Evolutionary conservation across 352 stramenopile species (phyloP).

Genomic region (Albugo candida): DNA sequence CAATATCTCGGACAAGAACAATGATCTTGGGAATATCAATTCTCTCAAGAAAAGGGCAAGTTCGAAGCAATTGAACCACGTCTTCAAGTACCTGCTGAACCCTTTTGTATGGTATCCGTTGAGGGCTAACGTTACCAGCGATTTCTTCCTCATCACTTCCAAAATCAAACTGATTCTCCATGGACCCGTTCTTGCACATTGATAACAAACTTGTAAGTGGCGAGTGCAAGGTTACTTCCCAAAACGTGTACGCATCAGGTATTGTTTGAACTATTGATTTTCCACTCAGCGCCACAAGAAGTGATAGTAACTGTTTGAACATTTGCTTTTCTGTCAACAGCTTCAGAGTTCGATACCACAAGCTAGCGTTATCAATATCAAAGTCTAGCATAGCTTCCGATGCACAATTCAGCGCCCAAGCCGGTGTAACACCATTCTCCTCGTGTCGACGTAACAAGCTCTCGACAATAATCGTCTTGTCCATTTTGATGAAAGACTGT

Average conservation of each 20-base stretch:
- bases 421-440: not conserved
- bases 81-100: conserved; percentile 9
- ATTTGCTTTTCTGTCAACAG: conserved; percentile 26
- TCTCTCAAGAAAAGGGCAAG: conserved; percentile 34
- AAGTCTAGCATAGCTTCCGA: conserved; percentile 34
- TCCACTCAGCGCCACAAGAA: conserved; percentile 17
- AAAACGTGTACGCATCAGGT: conserved; percentile 14
- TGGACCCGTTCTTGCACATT: not conserved
- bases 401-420: conserved; percentile 19
- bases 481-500: conserved; percentile 14
- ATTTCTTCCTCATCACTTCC: not conserved
- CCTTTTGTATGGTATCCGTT: conserved; percentile 3
- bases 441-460: conserved; percentile 24
- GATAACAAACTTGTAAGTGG: conserved; percentile 8
- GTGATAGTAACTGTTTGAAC: conserved; percentile 19
- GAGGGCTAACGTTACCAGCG: not conserved
- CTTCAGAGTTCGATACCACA: conserved; percentile 28
- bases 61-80: conserved; percentile 24
- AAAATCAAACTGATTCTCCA: conserved; percentile 1
- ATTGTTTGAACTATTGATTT: conserved; percentile 18
- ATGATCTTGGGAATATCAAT: conserved; percentile 31
- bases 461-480: conserved; percentile 23
- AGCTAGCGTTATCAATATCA: conserved; percentile 14
- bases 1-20: conserved; percentile 22
- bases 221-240: conserved; percentile 18